These are phyloP conservation scores for Leptographium galeiforme DNA, from an alignment of 2,329 filamentous ascomycete genomes.

Conservation along the genomic window DNA sequence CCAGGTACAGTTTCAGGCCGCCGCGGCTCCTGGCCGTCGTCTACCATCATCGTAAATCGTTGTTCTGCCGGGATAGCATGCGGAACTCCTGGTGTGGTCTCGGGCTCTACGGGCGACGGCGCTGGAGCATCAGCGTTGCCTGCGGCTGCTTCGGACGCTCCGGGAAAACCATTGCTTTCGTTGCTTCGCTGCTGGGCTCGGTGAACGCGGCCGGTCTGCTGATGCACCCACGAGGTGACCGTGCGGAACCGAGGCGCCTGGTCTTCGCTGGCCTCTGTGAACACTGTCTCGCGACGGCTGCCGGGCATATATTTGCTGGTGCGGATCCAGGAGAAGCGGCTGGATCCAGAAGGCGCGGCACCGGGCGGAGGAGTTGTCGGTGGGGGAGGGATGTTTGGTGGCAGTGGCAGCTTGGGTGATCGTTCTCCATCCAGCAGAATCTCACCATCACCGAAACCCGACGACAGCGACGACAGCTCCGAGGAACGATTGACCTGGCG, in stretches of 20 bases:
- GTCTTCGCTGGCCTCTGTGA: slow-evolving; percentile 40
- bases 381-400: neutral
- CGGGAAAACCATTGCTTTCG: neutral
- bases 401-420: slow-evolving; percentile 3
- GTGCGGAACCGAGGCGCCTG: slow-evolving; percentile 41
- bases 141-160: neutral
- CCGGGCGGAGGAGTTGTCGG: neutral
- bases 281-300: slow-evolving; percentile 33
- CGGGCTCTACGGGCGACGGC: neutral
- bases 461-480: slow-evolving; percentile 47
- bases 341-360: slow-evolving; percentile 7
- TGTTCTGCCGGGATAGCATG: slow-evolving; percentile 29
- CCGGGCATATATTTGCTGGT: neutral
- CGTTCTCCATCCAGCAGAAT: slow-evolving; percentile 25
- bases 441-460: slow-evolving; percentile 50
- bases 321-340: slow-evolving; percentile 10
- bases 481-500: slow-evolving; percentile 29
- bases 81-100: slow-evolving; percentile 14
- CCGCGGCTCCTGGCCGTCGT: slow-evolving; percentile 33
- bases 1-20: slow-evolving; percentile 20
- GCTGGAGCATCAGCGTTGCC: neutral
- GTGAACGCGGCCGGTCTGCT: slow-evolving; percentile 43
- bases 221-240: slow-evolving; percentile 50
- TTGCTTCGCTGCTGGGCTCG: slow-evolving; percentile 27
- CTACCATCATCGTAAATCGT: slow-evolving; percentile 36